Evolutionary conservation across 2,329 filamentous ascomycete genomes (phyloP).

Genomic region (Colletotrichum acutatum): DNA sequence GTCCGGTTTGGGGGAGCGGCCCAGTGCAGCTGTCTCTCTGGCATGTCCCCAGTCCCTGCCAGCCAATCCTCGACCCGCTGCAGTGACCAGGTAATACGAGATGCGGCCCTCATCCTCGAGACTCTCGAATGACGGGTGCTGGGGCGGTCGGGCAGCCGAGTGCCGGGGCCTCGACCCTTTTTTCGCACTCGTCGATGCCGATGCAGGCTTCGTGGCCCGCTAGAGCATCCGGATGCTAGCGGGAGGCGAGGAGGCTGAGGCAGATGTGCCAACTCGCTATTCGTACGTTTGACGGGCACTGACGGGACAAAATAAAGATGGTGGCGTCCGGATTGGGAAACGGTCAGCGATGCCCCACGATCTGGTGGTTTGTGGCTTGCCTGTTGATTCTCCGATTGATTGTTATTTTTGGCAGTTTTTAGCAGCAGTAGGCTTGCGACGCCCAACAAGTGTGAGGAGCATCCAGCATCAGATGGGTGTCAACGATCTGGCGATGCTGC

Average conservation of each 20-base stretch:
- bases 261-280: background rate
- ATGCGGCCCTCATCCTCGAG: background rate
- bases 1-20: constrained; percentile 10
- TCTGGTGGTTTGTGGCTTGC: constrained; percentile 26
- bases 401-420: constrained; percentile 21
- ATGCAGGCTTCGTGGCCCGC: constrained; percentile 27
- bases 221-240: constrained; percentile 5
- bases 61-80: constrained; percentile 27
- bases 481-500: background rate
- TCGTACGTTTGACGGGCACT: background rate
- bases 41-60: constrained; percentile 15
- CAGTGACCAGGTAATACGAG: constrained; percentile 34
- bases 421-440: background rate
- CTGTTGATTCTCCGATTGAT: constrained; percentile 1
- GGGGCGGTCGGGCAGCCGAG: constrained; percentile 19
- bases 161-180: constrained; percentile 23
- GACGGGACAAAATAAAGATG: background rate
- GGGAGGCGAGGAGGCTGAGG: constrained; percentile 14
- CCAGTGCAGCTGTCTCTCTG: constrained; percentile 22
- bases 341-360: constrained; percentile 6
- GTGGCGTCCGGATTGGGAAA: constrained; percentile 13
- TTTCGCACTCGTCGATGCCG: constrained; percentile 8
- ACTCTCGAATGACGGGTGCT: background rate
- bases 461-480: background rate
- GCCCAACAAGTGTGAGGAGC: background rate